Percentiles rank a stretch among this genome's conserved stretches.
Conservation (phyloP, 257 asterid genomes). For the Rehmannia glutinosa region DNA sequence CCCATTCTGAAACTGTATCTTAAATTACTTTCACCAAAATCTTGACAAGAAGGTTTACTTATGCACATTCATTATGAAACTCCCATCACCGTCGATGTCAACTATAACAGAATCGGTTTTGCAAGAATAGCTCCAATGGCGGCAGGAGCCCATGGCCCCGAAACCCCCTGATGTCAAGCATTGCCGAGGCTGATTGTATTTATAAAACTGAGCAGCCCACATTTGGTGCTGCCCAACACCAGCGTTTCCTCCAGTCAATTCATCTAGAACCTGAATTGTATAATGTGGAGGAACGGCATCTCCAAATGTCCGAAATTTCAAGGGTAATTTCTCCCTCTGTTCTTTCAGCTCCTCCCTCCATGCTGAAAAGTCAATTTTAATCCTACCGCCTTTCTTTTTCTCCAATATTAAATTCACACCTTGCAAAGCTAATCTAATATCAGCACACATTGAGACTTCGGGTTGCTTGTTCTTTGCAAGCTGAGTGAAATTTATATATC, state of each 20-base stretch:
- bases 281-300: conserved; percentile 78
- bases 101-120: conserved; percentile 68
- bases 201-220: conserved; percentile 90
- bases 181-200: conserved; percentile 66
- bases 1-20: no score
- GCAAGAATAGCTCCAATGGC: conserved; percentile 88
- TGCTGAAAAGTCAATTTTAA: conserved; percentile 44
- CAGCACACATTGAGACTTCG: conserved; percentile 69
- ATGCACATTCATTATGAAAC: conserved; percentile 85
- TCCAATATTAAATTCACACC: conserved; percentile 54
- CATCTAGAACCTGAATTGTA: conserved; percentile 71
- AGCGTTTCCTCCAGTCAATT: conserved; percentile 64
- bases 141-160: conserved; percentile 93
- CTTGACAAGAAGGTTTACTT: conserved; percentile 73
- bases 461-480: conserved; percentile 85
- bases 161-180: conserved; percentile 79
- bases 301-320: conserved; percentile 51
- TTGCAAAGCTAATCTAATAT: conserved; percentile 48
- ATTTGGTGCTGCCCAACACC: conserved; percentile 95
- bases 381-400: conserved; percentile 16
- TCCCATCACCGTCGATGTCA: conserved; percentile 89
- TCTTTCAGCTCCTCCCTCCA: conserved; percentile 75
- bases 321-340: conserved; percentile 45
- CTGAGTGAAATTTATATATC: no score
- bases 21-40: no score